A percentile compares a stretch with the other conserved stretches of the same genome.
phyloP scores from a whole-genome alignment of 192 early-diverging fungal genomes.

The Entomortierella lignicola region DNA sequence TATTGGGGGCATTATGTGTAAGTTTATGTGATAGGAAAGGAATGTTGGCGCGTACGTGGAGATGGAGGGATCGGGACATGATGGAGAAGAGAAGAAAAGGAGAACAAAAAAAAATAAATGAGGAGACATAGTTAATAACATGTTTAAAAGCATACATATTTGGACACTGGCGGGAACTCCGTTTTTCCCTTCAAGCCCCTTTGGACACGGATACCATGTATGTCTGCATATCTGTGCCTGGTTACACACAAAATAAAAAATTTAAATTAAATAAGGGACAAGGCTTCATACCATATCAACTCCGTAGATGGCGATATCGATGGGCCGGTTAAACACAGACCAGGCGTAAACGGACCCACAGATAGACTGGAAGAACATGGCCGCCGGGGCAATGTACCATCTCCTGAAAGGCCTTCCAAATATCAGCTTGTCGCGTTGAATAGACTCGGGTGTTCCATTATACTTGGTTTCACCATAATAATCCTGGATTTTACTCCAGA shows the following conservation, averaged over 20 bases:
- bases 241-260: background rate
- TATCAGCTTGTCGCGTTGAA: conserved; percentile 48
- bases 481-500: conserved; percentile 35
- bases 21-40: background rate
- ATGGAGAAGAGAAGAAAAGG: background rate
- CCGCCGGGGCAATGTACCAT: conserved; percentile 71
- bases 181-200: conserved; percentile 11
- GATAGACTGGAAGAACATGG: conserved; percentile 71
- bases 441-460: conserved; percentile 25
- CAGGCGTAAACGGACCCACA: conserved; percentile 77
- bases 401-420: conserved; percentile 57
- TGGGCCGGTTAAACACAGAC: conserved; percentile 71
- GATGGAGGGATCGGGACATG: background rate
- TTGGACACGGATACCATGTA: background rate
- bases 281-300: conserved; percentile 27
- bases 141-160: background rate
- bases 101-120: background rate
- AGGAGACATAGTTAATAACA: conserved; percentile 19
- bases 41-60: background rate
- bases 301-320: conserved; percentile 60
- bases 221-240: background rate
- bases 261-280: background rate
- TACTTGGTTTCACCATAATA: conserved; percentile 57
- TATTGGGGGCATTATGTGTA: background rate
- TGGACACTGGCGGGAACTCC: conserved; percentile 10